Base-by-base conservation (phyloP, 148 eudicot genomes). In the Chenopodium quinoa region DNA sequence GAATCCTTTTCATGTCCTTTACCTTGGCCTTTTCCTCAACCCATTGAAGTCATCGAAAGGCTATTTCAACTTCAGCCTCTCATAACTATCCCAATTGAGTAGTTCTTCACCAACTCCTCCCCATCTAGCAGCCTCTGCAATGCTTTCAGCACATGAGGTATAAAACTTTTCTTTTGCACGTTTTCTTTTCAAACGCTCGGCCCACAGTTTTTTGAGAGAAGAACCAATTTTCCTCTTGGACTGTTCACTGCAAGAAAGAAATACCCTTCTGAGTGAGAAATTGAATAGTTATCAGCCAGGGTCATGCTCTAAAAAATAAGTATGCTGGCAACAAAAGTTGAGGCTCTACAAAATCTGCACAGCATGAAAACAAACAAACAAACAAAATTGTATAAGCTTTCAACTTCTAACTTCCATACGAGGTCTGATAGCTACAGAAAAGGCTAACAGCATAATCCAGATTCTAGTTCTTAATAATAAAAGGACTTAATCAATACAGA, bases 31-130 rank as follows among this genome's bases (percentile, higher is more conserved):
- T 86, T 79, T 91, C 86, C 56, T 80, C 90, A 83, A 86, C 89
- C 80, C 66, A 62, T 62, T 86, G 87, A 80, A 72, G 87, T 82
- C 79, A 78, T 79, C 78, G 87, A 37, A 82, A 69, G 50, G 90
- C 90, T 78, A 89, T 85, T 83, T 91, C 94, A 77, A 77, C 81
- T 86, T 89, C 44, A 91, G 79, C 80, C 70, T 84, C 62, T 88
- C 90, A 76, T 91, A 92, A 84, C 97, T 93, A 87, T 93, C 87
- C 98, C 98, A 95, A 7, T 87, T 83, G 75, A 95, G 88, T 82
- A 90, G 90, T 81, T 91, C 78, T 75, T 95, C 89, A 25, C 79
- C 86, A 46, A 76, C 73, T 70, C 93, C 93, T 80, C 98, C 98
- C 86, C 64, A 81, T 84, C 87, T 93, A 77, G 98, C 97, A 88